Percentiles rank a stretch among this genome's conserved stretches.
Evolutionary conservation across 257 asterid genomes (phyloP).

Genomic region (Eustoma russellianum): DNA sequence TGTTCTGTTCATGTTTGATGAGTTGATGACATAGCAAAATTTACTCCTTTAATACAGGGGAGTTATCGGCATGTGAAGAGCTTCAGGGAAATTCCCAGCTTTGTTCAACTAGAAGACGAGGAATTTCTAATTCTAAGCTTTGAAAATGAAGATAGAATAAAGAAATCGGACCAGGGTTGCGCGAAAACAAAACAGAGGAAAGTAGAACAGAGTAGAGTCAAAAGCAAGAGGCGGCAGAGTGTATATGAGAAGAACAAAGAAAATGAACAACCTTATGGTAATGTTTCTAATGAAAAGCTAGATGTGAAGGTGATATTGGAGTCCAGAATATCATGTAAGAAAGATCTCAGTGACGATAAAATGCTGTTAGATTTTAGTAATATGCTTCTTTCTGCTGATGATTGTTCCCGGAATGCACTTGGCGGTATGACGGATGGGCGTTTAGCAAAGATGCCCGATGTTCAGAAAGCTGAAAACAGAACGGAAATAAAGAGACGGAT

Average conservation of each 20-base stretch:
- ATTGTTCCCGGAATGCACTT: background rate
- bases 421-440: no score
- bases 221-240: conserved; percentile 16
- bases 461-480: background rate
- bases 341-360: background rate
- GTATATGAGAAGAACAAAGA: conserved; percentile 25
- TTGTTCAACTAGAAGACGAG: conserved; percentile 58
- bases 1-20: no score
- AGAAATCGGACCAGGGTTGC: background rate
- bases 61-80: conserved; percentile 15
- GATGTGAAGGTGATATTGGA: background rate
- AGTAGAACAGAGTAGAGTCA: no score
- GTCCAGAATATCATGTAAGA: no score
- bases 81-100: background rate
- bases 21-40: no score
- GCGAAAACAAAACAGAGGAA: conserved; percentile 7
- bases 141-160: conserved; percentile 20
- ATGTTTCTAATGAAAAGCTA: conserved; percentile 3
- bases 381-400: conserved; percentile 21
- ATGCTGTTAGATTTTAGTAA: conserved; percentile 17
- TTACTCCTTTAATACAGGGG: background rate
- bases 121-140: conserved; percentile 58
- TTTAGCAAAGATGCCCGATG: no score
- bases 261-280: conserved; percentile 10
- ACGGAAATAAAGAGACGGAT: background rate